These are phyloP conservation scores for Vitis hybrid DNA, from an alignment of 177 flowering plant species.

Conservation along the genomic window DNA sequence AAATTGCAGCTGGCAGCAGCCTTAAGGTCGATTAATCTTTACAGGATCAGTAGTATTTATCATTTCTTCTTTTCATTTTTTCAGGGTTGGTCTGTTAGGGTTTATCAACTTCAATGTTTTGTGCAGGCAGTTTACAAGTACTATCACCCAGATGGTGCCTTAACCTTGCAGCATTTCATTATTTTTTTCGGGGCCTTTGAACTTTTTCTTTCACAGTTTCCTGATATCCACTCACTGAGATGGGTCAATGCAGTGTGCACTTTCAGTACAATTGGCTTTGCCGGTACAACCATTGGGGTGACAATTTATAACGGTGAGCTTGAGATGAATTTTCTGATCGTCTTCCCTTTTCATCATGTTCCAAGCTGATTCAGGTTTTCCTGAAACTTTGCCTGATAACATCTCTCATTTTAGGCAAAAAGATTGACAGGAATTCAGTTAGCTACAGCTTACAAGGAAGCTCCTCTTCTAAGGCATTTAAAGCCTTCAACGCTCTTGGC, in stretches of 20 bases:
- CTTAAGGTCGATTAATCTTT: slow-evolving; percentile 40
- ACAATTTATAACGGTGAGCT: slow-evolving; percentile 52
- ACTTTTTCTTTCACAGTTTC: slow-evolving; percentile 61
- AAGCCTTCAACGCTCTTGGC: slow-evolving; percentile 61
- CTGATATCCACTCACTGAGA: slow-evolving; percentile 62
- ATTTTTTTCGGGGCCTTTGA: slow-evolving; percentile 55
- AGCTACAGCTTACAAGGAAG: slow-evolving; percentile 47
- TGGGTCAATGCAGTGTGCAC: slow-evolving; percentile 70
- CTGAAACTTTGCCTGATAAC: background rate
- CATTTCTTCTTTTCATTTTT: background rate
- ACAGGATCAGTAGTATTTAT: background rate
- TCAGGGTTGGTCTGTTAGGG: background rate
- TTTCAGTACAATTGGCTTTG: slow-evolving; percentile 56
- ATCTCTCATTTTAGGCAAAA: slow-evolving; percentile 27
- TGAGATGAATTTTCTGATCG: background rate
- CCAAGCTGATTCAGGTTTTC: background rate
- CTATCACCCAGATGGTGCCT: slow-evolving; percentile 35
- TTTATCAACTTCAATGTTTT: background rate
- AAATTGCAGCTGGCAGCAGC: slow-evolving; percentile 73
- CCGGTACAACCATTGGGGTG: slow-evolving; percentile 57
- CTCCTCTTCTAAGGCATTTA: slow-evolving; percentile 37
- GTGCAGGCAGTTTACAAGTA: slow-evolving; percentile 57
- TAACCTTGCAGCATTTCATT: slow-evolving; percentile 59
- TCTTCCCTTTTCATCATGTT: background rate
- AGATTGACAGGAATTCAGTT: slow-evolving; percentile 37